These are phyloP conservation scores for Hanseniaspora meyeri DNA, from an alignment of 805 yeast genomes.

Conservation along the genomic window DNA sequence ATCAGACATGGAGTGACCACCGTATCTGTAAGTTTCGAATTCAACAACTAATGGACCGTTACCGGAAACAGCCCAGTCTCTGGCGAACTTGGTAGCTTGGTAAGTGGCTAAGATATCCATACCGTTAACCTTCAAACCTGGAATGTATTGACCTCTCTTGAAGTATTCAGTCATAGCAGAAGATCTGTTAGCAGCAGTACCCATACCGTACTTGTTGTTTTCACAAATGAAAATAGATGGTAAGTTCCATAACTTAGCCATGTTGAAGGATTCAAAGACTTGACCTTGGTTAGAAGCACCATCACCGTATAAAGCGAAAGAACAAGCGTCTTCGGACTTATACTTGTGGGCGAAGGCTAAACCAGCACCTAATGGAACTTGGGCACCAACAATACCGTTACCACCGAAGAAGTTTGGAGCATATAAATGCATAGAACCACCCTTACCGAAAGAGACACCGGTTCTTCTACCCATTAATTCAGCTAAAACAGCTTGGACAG, in stretches of 20 bases:
- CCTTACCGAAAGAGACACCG: slow-evolving; percentile 95
- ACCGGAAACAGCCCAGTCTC: slow-evolving; percentile 86
- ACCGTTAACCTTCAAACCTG: slow-evolving; percentile 96
- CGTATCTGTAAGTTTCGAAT: slow-evolving; percentile 97
- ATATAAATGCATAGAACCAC: slow-evolving; percentile 99
- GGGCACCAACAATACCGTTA: slow-evolving; percentile 99
- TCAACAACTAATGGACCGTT: slow-evolving; percentile 94
- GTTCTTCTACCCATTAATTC: slow-evolving; percentile 94
- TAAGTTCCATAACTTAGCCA: slow-evolving; percentile 97
- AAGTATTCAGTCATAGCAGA: slow-evolving; percentile 93
- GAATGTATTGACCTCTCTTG: slow-evolving; percentile 98
- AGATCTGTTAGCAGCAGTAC: slow-evolving; percentile 93
- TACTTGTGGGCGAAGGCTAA: slow-evolving; percentile 97
- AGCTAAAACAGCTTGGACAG: slow-evolving; percentile 80
- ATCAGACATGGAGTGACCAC: slow-evolving; percentile 99
- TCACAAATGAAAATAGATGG: slow-evolving; percentile 94
- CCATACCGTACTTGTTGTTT: slow-evolving; percentile 99
- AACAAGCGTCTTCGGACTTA: slow-evolving; percentile 64
- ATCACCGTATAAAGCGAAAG: slow-evolving; percentile 90
- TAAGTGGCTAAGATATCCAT: slow-evolving; percentile 93
- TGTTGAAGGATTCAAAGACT: slow-evolving; percentile 93
- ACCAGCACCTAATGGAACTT: slow-evolving; percentile 96
- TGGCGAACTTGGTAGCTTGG: slow-evolving; percentile 93
- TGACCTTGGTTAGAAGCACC: slow-evolving; percentile 99
- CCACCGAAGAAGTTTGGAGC: slow-evolving; percentile 96